phyloP scores from a whole-genome alignment of 2,329 filamentous ascomycete species.

The Aspergillus ibericus region DNA sequence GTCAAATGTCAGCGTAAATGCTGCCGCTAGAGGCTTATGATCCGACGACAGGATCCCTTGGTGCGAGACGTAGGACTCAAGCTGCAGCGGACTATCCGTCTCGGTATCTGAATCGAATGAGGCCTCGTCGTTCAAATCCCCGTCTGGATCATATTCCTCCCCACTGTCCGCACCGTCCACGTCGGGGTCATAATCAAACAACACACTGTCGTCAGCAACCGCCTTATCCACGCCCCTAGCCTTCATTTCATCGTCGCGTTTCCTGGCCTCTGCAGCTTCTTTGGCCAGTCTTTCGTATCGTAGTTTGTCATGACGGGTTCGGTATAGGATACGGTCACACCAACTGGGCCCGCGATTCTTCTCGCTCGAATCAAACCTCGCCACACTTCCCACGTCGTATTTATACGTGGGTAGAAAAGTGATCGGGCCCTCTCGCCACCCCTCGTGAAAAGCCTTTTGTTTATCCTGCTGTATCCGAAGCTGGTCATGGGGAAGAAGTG shows the following conservation, averaged over 20 bases:
- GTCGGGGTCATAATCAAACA: constrained; percentile 90
- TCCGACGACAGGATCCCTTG: constrained; percentile 90
- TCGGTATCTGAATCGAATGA: constrained; percentile 28
- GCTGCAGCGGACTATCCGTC: constrained; percentile 51
- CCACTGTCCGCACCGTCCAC: constrained; percentile 62
- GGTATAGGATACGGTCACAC: constrained; percentile 91
- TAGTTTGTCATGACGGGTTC: constrained; percentile 70
- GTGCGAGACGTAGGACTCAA: constrained; percentile 79
- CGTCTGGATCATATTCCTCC: constrained; percentile 61
- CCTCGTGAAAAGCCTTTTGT: constrained; percentile 82
- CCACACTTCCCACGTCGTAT: constrained; percentile 92
- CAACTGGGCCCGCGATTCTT: constrained; percentile 91
- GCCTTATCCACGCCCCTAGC: constrained; percentile 72
- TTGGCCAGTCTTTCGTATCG: constrained; percentile 63
- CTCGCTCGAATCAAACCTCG: constrained; percentile 91
- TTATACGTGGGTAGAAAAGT: constrained; percentile 94
- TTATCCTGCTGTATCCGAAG: constrained; percentile 70
- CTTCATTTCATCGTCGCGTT: constrained; percentile 82
- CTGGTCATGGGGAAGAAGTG: constrained; percentile 86
- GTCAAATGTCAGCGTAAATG: constrained; percentile 83
- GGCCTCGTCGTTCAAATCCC: constrained; percentile 47
- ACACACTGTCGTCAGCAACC: constrained; percentile 73
- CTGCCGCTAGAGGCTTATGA: constrained; percentile 84
- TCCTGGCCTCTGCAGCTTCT: constrained; percentile 67
- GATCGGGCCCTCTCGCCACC: constrained; percentile 87